These are phyloP conservation scores for Aechmea fasciata DNA, from an alignment of 176 grass and related monocot genomes.

Conservation along the genomic window DNA sequence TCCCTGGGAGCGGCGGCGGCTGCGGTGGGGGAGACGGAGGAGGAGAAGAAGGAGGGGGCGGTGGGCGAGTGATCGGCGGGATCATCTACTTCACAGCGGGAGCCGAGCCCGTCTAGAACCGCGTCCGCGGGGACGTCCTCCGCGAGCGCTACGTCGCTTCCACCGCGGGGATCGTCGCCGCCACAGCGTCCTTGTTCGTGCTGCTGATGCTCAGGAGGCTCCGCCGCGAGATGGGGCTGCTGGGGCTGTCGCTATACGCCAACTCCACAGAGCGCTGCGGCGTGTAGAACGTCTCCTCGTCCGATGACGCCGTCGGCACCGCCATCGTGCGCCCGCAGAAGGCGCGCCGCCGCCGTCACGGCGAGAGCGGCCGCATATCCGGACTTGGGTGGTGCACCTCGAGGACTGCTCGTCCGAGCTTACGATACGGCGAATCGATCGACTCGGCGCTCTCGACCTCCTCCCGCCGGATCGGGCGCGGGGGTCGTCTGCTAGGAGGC, in stretches of 20 bases:
- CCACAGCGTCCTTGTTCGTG: slow-evolving; percentile 31
- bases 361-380: slow-evolving; percentile 51
- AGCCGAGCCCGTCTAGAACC: slow-evolving; percentile 52
- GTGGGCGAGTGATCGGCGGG: slow-evolving; percentile 8
- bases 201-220: slow-evolving; percentile 78
- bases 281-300: slow-evolving; percentile 51
- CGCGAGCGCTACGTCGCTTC: slow-evolving; percentile 30
- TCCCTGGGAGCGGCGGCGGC: slow-evolving; percentile 31
- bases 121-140: slow-evolving; percentile 65
- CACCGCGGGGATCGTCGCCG: slow-evolving; percentile 18
- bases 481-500: no score
- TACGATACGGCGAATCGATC: slow-evolving; percentile 30
- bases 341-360: slow-evolving; percentile 18
- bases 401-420: background rate
- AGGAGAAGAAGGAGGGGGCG: slow-evolving; percentile 30
- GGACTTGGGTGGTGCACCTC: slow-evolving; percentile 43
- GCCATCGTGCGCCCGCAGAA: slow-evolving; percentile 35
- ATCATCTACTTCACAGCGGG: slow-evolving; percentile 78
- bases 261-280: slow-evolving; percentile 30
- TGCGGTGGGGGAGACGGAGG: slow-evolving; percentile 23
- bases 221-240: slow-evolving; percentile 62
- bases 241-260: slow-evolving; percentile 50
- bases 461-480: slow-evolving; percentile 6
- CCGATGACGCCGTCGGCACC: slow-evolving; percentile 21
- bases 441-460: slow-evolving; percentile 24